phyloP scores from a whole-genome alignment of 192 early-diverging fungal species.

The Coemansia sp. region DNA sequence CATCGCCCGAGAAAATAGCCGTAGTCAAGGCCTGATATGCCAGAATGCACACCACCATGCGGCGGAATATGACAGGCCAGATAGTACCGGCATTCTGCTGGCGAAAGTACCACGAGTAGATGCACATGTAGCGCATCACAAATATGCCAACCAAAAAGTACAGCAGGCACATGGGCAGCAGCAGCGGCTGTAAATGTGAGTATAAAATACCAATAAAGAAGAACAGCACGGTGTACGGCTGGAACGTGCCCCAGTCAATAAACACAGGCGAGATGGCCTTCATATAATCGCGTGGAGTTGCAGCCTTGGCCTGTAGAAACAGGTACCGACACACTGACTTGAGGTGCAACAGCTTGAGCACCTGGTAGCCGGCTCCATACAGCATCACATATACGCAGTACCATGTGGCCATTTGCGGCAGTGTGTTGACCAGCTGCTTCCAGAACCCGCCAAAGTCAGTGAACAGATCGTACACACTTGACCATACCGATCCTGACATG shows the following conservation, averaged over 20 bases:
- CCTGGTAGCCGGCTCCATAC: slow-evolving; percentile 67
- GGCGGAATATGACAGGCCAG: slow-evolving; percentile 71
- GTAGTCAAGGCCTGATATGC: slow-evolving; percentile 66
- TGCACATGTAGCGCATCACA: slow-evolving; percentile 73
- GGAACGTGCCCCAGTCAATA: slow-evolving; percentile 69
- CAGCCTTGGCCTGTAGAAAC: slow-evolving; percentile 40
- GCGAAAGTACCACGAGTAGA: slow-evolving; percentile 76
- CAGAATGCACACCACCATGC: slow-evolving; percentile 64
- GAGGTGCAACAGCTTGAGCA: slow-evolving; percentile 67
- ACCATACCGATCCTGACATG: slow-evolving; percentile 64
- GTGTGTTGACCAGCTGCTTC: slow-evolving; percentile 57
- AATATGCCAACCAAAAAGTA: slow-evolving; percentile 66
- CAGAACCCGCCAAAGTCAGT: slow-evolving; percentile 65
- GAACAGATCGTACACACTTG: slow-evolving; percentile 63
- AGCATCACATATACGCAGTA: slow-evolving; percentile 76
- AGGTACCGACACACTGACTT: slow-evolving; percentile 58
- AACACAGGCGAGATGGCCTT: slow-evolving; percentile 68
- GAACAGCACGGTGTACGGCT: slow-evolving; percentile 66
- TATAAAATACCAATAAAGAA: slow-evolving; percentile 77
- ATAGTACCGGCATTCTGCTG: slow-evolving; percentile 66
- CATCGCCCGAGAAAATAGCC: slow-evolving; percentile 63
- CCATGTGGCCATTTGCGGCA: slow-evolving; percentile 75
- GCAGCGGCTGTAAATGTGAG: slow-evolving; percentile 67
- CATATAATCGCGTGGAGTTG: slow-evolving; percentile 75
- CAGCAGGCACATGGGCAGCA: slow-evolving; percentile 67